Percentiles rank a stretch among this genome's conserved stretches.
Conservation (phyloP, 768 basidiomycete species). For the Leccinum longicurvipes region DNA sequence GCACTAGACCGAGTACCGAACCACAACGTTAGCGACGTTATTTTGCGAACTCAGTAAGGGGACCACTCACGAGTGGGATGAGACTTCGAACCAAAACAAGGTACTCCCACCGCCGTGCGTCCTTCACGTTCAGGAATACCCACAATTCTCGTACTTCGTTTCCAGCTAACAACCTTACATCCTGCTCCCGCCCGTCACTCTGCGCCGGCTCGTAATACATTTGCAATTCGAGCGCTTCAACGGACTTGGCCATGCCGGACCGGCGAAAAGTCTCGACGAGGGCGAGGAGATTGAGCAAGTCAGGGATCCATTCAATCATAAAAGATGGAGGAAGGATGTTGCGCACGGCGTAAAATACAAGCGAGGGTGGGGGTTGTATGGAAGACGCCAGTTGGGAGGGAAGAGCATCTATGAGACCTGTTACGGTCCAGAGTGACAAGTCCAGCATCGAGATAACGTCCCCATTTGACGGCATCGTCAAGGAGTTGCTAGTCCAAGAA, state of each 20-base stretch:
- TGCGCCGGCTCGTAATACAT: constrained; percentile 17
- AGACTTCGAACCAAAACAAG: constrained; percentile 21
- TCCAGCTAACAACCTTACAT: constrained; percentile 16
- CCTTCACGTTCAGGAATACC: constrained; percentile 10
- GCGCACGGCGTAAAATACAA: constrained; percentile 27
- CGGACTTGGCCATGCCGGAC: constrained; percentile 12
- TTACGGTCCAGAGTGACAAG: constrained; percentile 79
- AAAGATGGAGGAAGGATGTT: constrained; percentile 30
- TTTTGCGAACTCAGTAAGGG: not conserved
- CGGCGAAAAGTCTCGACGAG: constrained; percentile 23
- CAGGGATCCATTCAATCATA: constrained; percentile 31
- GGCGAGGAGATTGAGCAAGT: constrained; percentile 24
- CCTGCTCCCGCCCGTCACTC: not conserved
- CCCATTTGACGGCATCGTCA: constrained; percentile 75
- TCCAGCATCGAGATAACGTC: constrained; percentile 89
- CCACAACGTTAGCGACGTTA: not conserved
- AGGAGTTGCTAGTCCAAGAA: constrained; percentile 70
- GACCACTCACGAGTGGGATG: constrained; percentile 17
- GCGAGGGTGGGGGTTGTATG: constrained; percentile 3
- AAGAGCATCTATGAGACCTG: constrained; percentile 11
- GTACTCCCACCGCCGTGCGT: constrained; percentile 20
- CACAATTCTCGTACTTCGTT: constrained; percentile 14
- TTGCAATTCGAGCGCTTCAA: constrained; percentile 26
- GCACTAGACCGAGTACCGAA: constrained; percentile 13
- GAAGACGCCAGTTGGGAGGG: not conserved